Conservation (phyloP, 2,329 filamentous ascomycete genomes). For the Fusarium euwallaceae region DNA sequence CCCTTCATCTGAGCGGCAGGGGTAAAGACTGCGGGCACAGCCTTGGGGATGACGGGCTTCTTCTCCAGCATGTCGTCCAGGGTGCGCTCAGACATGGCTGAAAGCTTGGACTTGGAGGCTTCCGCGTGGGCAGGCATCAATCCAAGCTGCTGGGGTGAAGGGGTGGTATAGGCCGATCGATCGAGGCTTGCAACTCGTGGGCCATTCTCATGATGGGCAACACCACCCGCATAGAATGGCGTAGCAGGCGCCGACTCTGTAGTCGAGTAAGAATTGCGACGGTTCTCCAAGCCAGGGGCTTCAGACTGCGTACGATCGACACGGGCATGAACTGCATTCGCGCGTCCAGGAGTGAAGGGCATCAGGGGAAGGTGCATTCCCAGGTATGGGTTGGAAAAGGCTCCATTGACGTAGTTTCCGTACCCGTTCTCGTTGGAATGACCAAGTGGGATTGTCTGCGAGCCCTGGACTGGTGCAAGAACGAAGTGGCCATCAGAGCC, state of each 20-base stretch:
- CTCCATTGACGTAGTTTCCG: constrained; percentile 50
- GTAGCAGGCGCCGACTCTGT: constrained; percentile 76
- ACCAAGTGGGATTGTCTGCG: constrained; percentile 53
- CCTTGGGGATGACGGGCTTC: constrained; percentile 86
- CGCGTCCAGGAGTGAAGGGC: constrained; percentile 67
- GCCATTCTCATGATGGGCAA: constrained; percentile 70
- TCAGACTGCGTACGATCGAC: constrained; percentile 64
- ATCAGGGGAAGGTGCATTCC: constrained; percentile 56
- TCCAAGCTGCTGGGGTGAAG: constrained; percentile 73
- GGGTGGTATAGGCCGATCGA: constrained; percentile 74
- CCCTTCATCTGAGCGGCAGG: constrained; percentile 89
- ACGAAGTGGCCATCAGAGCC: constrained; percentile 56
- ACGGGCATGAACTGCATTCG: constrained; percentile 59
- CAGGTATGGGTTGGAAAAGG: constrained; percentile 55
- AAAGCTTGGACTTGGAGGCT: constrained; percentile 57
- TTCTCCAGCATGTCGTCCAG: constrained; percentile 77
- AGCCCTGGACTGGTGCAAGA: constrained; percentile 52
- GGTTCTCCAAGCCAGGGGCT: constrained; percentile 73
- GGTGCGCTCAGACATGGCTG: constrained; percentile 60
- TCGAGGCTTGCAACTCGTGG: constrained; percentile 71
- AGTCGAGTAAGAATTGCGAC: constrained; percentile 76
- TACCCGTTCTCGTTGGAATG: constrained; percentile 53
- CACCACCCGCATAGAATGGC: constrained; percentile 71
- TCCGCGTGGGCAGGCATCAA: constrained; percentile 57
- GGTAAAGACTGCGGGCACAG: constrained; percentile 90